Base-by-base conservation (phyloP, 768 basidiomycete species). In the Mycena kentingensis region DNA sequence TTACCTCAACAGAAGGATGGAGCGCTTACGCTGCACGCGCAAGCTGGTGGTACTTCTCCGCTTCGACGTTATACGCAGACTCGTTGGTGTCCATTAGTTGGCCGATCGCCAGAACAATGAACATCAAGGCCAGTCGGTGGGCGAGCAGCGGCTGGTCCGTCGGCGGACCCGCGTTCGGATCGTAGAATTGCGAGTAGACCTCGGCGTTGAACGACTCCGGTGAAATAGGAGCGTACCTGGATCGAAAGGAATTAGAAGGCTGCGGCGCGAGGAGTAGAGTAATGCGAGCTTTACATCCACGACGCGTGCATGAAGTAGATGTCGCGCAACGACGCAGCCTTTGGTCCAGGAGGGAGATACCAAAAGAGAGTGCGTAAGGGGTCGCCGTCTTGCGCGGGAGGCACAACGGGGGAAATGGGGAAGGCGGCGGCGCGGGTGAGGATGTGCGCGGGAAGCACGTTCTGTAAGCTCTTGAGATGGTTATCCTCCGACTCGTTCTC, bases 31-130 rank as follows among this genome's bases (percentile, higher is more conserved):
- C 75, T 2, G 85, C 84, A 52, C 82, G 78, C 3, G 84, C 83
- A 16, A 87, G 68, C 51, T 85, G 84, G 57, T 87, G 79, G 57
- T 83, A 87, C 63, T 85, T 85, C 64, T 87, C 84, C 1, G 85
- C 85, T 49, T 88, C 85, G 37, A 85, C 62, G 46, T 76, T 83
- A 62, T 86, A 87, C 0, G 84, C 77, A 15, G 79, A 71, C 31
- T 80, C 67, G 16, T 71, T 65, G 4, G 76, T 74, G 61, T 87
- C 78, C 77, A 85, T 82, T 43, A 87, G 73, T 11, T 77, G 78
- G 3, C 85, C 86, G 54, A 87, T 82, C 0, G 85, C 82, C 7
- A 88, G 75, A 18, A 87, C 72, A 71, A 87, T 84, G 62, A 83
- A 87, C 70, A 84, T 66, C 44, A 85, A 72, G 1, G 83, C 78